phyloP scores from a whole-genome alignment of 2,329 filamentous ascomycete species.

The Diaporthe vexans region DNA sequence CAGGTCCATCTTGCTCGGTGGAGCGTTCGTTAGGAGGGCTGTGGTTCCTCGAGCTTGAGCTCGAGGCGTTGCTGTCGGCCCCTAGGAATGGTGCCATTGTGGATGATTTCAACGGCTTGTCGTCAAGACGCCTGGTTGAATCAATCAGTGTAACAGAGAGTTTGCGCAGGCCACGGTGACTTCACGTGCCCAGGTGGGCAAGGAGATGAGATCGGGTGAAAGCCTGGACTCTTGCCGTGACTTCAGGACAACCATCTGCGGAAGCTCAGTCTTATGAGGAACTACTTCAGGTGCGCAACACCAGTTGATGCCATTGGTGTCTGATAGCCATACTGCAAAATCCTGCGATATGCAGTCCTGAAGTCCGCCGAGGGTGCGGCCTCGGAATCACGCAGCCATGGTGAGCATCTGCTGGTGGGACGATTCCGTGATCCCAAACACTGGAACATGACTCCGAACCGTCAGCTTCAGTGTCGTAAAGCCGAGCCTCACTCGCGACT shows the following conservation, averaged over 20 bases:
- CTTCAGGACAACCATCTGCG: not conserved
- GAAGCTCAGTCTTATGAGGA: constrained; percentile 6
- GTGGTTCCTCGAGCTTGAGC: constrained; percentile 76
- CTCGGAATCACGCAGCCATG: not conserved
- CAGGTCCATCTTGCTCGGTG: constrained; percentile 46
- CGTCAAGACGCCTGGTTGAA: not conserved
- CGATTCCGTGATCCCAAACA: not conserved
- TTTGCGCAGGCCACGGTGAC: not conserved
- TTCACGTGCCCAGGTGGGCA: not conserved
- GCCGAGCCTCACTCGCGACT: not conserved
- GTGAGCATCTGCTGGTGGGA: not conserved
- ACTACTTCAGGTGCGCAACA: not conserved
- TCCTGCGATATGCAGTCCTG: not conserved
- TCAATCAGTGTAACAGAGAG: not conserved
- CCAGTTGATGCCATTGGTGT: not conserved
- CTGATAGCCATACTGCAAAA: not conserved
- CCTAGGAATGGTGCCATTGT: constrained; percentile 7
- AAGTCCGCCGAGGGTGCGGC: not conserved
- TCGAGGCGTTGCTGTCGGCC: constrained; percentile 50
- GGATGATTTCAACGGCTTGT: not conserved
- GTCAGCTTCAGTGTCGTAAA: not conserved
- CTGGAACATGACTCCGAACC: not conserved
- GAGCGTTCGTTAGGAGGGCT: constrained; percentile 68
- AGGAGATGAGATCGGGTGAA: not conserved
- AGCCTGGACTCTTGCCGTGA: not conserved